Percentiles rank a stretch among this genome's conserved stretches.
Evolutionary conservation across 768 basidiomycete species (phyloP).

Genomic region (Lenzites betulinus): DNA sequence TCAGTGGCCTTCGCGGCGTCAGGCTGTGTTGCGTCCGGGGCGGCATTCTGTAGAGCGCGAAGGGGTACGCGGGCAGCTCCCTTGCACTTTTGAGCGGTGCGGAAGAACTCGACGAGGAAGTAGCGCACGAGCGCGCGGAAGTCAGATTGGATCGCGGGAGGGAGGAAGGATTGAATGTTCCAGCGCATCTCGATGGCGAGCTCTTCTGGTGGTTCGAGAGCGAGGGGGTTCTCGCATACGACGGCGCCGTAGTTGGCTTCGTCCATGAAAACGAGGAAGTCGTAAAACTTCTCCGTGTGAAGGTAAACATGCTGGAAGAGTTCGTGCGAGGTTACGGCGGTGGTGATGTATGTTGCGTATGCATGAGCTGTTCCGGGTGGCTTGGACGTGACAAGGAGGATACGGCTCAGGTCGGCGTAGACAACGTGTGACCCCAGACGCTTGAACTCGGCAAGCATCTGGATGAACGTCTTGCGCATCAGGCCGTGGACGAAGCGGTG

Average conservation of each 20-base stretch:
- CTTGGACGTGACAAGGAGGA: constrained; percentile 91
- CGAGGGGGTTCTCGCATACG: constrained; percentile 78
- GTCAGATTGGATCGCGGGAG: constrained; percentile 75
- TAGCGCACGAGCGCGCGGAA: constrained; percentile 74
- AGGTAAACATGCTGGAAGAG: constrained; percentile 93
- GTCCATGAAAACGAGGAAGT: constrained; percentile 96
- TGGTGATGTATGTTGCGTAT: constrained; percentile 93
- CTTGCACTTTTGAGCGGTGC: constrained; percentile 64
- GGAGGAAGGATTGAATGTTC: constrained; percentile 92
- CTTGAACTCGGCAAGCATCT: constrained; percentile 94
- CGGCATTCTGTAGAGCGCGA: constrained; percentile 64
- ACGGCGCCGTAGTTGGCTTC: constrained; percentile 89
- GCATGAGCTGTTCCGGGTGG: constrained; percentile 94
- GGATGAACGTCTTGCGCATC: constrained; percentile 98
- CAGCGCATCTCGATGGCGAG: constrained; percentile 82
- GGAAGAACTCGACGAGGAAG: constrained; percentile 86
- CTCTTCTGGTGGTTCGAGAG: constrained; percentile 66
- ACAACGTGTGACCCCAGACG: constrained; percentile 91
- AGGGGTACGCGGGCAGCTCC: constrained; percentile 68
- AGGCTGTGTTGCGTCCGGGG: constrained; percentile 62
- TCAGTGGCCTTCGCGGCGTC: constrained; percentile 74
- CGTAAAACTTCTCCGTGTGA: constrained; percentile 85
- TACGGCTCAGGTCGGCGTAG: constrained; percentile 89
- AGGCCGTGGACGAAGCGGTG: constrained; percentile 93
- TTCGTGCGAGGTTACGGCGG: constrained; percentile 92